A percentile compares a stretch with the other conserved stretches of the same genome.
Evolutionary conservation across 2,329 filamentous ascomycete genomes (phyloP).

Genomic region (Sporothrix inflata): DNA sequence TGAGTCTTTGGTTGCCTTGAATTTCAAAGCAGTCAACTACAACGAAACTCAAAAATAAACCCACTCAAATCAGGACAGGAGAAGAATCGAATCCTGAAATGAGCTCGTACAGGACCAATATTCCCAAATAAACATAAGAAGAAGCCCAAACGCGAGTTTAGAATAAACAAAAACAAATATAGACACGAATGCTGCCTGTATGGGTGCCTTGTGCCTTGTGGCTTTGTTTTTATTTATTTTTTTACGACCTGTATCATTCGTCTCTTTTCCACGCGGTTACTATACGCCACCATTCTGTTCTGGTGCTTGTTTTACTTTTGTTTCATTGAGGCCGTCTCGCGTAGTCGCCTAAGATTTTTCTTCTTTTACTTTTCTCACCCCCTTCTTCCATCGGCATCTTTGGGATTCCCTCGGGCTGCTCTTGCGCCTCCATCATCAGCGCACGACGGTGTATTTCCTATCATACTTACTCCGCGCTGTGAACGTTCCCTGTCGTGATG

Average conservation of each 20-base stretch:
- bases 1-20: too few relatives aligned
- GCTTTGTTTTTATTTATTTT: background rate
- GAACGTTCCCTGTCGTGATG: background rate
- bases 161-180: background rate
- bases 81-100: too few relatives aligned
- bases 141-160: background rate
- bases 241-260: background rate
- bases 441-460: constrained; percentile 5
- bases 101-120: background rate
- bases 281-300: background rate
- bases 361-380: background rate
- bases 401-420: background rate
- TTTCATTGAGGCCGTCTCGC: background rate
- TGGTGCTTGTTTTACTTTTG: background rate
- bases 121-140: background rate
- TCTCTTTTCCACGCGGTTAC: background rate
- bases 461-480: background rate
- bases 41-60: background rate
- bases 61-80: background rate
- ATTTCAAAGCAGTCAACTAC: background rate
- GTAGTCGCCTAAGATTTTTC: background rate
- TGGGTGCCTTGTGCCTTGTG: constrained; percentile 1
- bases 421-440: background rate
- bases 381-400: background rate
- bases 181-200: background rate